phyloP scores from a whole-genome alignment of 768 basidiomycete genomes.

The Mrakia hoshinonis region DNA sequence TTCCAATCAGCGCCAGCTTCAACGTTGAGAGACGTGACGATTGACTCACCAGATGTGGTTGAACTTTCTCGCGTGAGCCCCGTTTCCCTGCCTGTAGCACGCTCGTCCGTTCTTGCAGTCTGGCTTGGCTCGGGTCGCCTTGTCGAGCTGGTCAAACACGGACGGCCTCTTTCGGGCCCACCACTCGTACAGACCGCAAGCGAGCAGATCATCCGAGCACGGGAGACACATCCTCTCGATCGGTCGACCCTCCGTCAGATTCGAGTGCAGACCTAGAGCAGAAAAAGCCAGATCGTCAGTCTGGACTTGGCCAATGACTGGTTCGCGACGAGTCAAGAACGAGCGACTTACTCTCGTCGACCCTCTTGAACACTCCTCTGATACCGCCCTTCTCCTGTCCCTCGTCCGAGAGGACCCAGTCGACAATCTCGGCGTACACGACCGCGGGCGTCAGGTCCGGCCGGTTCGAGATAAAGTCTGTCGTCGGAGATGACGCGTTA shows the following conservation, averaged over 20 bases:
- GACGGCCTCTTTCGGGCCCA: conserved; percentile 17
- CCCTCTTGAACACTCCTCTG: conserved; percentile 22
- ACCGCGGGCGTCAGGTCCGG: conserved; percentile 7
- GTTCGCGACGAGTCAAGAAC: not conserved
- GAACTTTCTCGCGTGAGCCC: conserved; percentile 7
- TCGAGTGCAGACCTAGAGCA: conserved; percentile 22
- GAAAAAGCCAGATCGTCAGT: not conserved
- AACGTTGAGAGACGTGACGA: not conserved
- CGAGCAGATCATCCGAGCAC: conserved; percentile 24
- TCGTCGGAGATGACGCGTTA: not conserved
- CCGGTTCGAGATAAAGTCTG: conserved; percentile 13
- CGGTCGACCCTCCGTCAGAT: not conserved
- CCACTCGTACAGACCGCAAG: conserved; percentile 27
- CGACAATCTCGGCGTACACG: conserved; percentile 19
- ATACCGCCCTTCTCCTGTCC: conserved; percentile 19
- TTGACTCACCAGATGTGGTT: conserved; percentile 24
- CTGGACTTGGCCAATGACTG: not conserved
- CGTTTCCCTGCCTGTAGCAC: conserved; percentile 15
- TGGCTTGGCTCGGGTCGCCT: not conserved
- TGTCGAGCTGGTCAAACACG: conserved; percentile 16
- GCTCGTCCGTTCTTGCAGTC: conserved; percentile 15
- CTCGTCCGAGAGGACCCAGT: conserved; percentile 19
- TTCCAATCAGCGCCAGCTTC: not conserved
- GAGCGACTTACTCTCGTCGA: conserved; percentile 14
- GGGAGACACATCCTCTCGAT: conserved; percentile 9